Evolutionary conservation across 2,329 filamentous ascomycete genomes (phyloP).

Genomic region (Nothopassalora personata): DNA sequence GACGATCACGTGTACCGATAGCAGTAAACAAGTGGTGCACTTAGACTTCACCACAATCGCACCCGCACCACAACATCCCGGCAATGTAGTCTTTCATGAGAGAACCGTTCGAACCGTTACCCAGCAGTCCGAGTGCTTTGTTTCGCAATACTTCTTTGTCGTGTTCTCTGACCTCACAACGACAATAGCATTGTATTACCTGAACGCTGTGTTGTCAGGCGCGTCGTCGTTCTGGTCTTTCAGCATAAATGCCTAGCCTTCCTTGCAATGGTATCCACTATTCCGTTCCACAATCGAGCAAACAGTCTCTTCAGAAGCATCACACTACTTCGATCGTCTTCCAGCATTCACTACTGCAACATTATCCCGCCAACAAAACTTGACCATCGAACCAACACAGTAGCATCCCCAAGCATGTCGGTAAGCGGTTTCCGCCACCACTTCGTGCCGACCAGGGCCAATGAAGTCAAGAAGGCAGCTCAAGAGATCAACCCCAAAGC

Average conservation of each 20-base stretch:
- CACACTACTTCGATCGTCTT: too few species aligned
- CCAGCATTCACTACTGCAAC: too few species aligned
- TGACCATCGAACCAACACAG: neutral
- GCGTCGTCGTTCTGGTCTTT: too few species aligned
- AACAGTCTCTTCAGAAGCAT: too few species aligned
- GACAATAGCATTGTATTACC: neutral
- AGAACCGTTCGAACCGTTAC: neutral
- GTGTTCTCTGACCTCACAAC: neutral
- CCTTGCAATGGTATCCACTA: too few species aligned
- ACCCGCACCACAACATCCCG: neutral
- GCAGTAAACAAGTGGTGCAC: neutral
- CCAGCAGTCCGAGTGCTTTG: neutral
- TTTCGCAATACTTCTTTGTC: neutral
- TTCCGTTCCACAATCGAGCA: too few species aligned
- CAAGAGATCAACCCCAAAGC: too few species aligned
- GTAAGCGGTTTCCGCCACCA: neutral
- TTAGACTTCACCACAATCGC: neutral
- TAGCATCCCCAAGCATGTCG: neutral
- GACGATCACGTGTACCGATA: neutral
- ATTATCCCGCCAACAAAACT: too few species aligned
- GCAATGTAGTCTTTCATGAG: neutral
- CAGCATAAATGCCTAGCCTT: too few species aligned
- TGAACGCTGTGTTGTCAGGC: neutral
- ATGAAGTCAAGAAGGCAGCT: too few species aligned
- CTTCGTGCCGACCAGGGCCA: neutral